Conservation (phyloP, 805 yeast species). For the Lipomyces sp. region DNA sequence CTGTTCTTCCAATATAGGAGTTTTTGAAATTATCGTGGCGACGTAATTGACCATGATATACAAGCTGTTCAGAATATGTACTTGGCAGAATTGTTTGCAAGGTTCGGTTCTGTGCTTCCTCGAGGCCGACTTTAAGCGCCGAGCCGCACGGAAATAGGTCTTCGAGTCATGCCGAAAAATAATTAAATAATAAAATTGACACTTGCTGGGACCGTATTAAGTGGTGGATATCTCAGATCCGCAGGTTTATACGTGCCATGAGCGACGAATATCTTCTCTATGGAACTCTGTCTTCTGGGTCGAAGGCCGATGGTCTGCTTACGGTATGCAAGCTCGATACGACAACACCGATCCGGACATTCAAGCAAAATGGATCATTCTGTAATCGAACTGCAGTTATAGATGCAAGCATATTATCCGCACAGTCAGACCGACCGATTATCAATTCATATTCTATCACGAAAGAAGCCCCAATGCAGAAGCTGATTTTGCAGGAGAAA, state of each 20-base stretch:
- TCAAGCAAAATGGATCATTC: slow-evolving; percentile 27
- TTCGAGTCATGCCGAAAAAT: too few relatives aligned
- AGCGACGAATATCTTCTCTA: slow-evolving; percentile 22
- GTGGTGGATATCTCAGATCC: not conserved
- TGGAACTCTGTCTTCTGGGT: slow-evolving; percentile 14
- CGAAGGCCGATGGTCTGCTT: slow-evolving; percentile 25
- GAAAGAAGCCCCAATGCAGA: slow-evolving; percentile 46
- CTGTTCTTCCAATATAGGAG: slow-evolving; percentile 16
- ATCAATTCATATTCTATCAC: slow-evolving; percentile 21
- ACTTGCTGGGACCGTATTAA: not conserved
- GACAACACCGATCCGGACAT: slow-evolving; percentile 12
- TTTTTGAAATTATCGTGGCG: slow-evolving; percentile 22
- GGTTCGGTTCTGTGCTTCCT: too few relatives aligned
- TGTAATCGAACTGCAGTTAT: slow-evolving; percentile 14
- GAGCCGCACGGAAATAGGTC: too few relatives aligned
- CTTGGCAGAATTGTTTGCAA: too few relatives aligned
- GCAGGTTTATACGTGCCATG: not conserved
- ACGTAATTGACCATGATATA: slow-evolving; percentile 13
- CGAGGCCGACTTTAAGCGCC: too few relatives aligned
- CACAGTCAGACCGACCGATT: slow-evolving; percentile 24
- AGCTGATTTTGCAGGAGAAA: slow-evolving; percentile 83
- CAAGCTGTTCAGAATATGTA: not conserved
- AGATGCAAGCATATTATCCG: slow-evolving; percentile 14
- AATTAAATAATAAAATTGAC: not conserved
- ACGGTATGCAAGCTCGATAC: slow-evolving; percentile 10